Percentiles rank a stretch among this genome's conserved stretches.
These are phyloP conservation scores for Paratinospora sagittata DNA, from an alignment of 164 flowering plant genomes.

Conservation along the genomic window DNA sequence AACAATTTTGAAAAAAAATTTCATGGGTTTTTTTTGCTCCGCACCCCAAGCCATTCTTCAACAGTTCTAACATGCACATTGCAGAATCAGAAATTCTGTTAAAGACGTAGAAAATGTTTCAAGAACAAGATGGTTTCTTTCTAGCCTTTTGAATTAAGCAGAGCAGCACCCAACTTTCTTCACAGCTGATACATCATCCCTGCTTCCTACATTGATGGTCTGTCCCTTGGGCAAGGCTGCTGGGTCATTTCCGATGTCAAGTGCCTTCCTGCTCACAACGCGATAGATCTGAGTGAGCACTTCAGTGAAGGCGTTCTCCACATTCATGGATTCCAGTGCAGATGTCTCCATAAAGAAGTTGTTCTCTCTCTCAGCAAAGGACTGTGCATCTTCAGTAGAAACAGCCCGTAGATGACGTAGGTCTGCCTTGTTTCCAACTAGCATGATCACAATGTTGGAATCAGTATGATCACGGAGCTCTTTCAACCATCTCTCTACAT, in stretches of 20 bases:
- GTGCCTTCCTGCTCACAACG: slow-evolving; percentile 58
- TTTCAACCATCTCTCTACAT: slow-evolving; percentile 75
- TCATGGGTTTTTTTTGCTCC: too few relatives aligned
- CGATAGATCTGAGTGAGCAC: slow-evolving; percentile 61
- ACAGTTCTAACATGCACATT: not conserved
- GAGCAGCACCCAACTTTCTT: slow-evolving; percentile 62
- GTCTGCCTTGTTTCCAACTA: slow-evolving; percentile 71
- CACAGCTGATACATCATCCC: slow-evolving; percentile 66
- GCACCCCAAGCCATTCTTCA: not conserved
- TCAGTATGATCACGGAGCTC: slow-evolving; percentile 73
- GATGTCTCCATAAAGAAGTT: slow-evolving; percentile 72
- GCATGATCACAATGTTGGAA: slow-evolving; percentile 64
- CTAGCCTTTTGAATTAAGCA: slow-evolving; percentile 19
- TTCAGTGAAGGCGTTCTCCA: slow-evolving; percentile 63
- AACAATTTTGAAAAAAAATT: not conserved
- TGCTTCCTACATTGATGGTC: slow-evolving; percentile 46
- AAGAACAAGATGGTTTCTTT: not conserved
- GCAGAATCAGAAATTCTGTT: not conserved
- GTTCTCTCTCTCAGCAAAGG: slow-evolving; percentile 54
- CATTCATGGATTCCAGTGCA: slow-evolving; percentile 63
- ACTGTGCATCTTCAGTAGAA: slow-evolving; percentile 53
- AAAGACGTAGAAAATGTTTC: not conserved
- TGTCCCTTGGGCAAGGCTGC: slow-evolving; percentile 62
- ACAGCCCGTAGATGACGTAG: slow-evolving; percentile 63
- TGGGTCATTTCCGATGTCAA: slow-evolving; percentile 55